phyloP scores from a whole-genome alignment of 352 stramenopile species.

The Salisapilia sapeloensis region DNA sequence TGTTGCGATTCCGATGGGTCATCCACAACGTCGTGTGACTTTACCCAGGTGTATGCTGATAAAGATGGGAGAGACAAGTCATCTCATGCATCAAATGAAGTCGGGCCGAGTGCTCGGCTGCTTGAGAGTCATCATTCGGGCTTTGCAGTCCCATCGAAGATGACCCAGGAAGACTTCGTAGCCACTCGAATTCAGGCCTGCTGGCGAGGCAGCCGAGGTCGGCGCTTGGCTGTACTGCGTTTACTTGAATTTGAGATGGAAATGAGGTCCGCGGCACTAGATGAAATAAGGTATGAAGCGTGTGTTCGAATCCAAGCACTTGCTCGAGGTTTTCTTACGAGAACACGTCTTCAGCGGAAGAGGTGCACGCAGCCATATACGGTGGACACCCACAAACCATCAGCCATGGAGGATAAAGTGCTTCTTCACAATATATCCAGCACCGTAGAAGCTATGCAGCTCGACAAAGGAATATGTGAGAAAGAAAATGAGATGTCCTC shows the following conservation, averaged over 20 bases:
- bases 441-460: not conserved
- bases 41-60: not conserved
- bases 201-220: slow-evolving; percentile 13
- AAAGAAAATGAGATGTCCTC: not conserved
- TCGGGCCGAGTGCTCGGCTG: slow-evolving; percentile 4
- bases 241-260: slow-evolving; percentile 13
- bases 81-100: slow-evolving; percentile 11
- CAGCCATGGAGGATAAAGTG: slow-evolving; percentile 1
- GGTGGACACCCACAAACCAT: slow-evolving; percentile 2
- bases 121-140: not conserved
- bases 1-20: not conserved
- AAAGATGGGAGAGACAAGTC: not conserved
- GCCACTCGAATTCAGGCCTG: slow-evolving; percentile 13
- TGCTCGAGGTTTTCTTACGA: slow-evolving; percentile 14
- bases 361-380: slow-evolving; percentile 2
- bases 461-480: too few relatives aligned
- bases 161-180: too few relatives aligned
- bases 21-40: slow-evolving; percentile 3
- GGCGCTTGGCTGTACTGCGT: slow-evolving; percentile 4
- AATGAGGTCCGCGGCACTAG: slow-evolving; percentile 18
- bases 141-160: not conserved
- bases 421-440: not conserved
- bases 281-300: slow-evolving; percentile 10
- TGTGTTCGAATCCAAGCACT: slow-evolving; percentile 19
- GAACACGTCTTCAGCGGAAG: slow-evolving; percentile 2